Conservation (phyloP, 495 filamentous ascomycete genomes). For the Neurospora sublineolata region DNA sequence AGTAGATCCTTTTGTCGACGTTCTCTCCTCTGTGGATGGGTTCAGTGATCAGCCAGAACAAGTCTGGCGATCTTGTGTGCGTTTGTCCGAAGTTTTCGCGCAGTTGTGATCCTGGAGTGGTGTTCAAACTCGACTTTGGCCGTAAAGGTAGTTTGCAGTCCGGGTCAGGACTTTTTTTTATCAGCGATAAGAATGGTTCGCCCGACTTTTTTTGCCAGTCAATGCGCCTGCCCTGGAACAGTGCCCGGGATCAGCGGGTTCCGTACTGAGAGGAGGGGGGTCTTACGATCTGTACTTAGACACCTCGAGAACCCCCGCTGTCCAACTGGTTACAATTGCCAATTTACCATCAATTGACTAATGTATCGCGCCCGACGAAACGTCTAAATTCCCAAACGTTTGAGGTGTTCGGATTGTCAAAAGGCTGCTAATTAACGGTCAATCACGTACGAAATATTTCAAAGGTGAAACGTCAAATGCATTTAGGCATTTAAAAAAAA, state of each 20-base stretch:
- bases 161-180: background rate
- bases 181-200: conserved; percentile 1
- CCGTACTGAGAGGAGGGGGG: background rate
- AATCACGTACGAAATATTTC: fast-evolving
- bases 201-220: background rate
- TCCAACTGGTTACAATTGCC: too few relatives aligned
- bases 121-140: background rate
- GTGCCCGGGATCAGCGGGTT: background rate
- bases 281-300: too few relatives aligned
- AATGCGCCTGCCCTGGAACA: background rate
- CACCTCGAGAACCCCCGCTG: too few relatives aligned
- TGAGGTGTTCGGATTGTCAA: too few relatives aligned
- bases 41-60: background rate
- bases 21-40: background rate
- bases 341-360: too few relatives aligned
- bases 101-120: background rate
- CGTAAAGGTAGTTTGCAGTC: background rate
- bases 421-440: too few relatives aligned
- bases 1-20: background rate
- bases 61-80: background rate
- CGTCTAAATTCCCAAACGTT: too few relatives aligned
- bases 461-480: too few relatives aligned
- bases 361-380: too few relatives aligned
- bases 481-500: too few relatives aligned
- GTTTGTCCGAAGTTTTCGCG: background rate